A percentile compares a stretch with the other conserved stretches of the same genome.
Evolutionary conservation across 441 rosid genomes (phyloP).

Genomic region (Pelargonium myrrhifolium): DNA sequence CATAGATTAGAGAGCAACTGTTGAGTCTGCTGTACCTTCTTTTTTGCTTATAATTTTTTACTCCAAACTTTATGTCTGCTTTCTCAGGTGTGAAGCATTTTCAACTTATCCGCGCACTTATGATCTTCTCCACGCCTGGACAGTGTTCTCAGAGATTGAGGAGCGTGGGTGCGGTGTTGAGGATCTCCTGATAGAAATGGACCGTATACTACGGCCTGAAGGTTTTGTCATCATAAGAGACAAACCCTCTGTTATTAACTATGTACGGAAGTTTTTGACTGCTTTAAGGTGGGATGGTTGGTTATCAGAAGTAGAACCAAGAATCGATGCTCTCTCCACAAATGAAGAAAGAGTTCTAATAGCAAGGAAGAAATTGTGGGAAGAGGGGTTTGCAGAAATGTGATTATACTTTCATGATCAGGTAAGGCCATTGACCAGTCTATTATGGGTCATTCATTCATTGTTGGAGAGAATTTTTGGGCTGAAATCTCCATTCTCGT

Average conservation of each 20-base stretch:
- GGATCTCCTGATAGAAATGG: slow-evolving; percentile 87
- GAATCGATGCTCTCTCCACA: slow-evolving; percentile 53
- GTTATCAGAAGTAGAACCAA: slow-evolving; percentile 72
- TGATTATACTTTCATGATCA: neutral
- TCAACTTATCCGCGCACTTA: slow-evolving; percentile 90
- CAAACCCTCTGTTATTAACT: slow-evolving; percentile 46
- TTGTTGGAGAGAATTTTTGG: no score
- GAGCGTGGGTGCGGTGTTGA: slow-evolving; percentile 56
- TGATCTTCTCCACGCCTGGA: slow-evolving; percentile 95
- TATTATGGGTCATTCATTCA: no score
- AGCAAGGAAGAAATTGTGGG: slow-evolving; percentile 72
- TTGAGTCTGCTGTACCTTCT: neutral
- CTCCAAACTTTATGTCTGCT: slow-evolving; percentile 9
- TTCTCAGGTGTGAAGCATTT: slow-evolving; percentile 84
- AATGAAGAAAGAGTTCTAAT: slow-evolving; percentile 69
- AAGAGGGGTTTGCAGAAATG: slow-evolving; percentile 22
- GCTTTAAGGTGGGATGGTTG: slow-evolving; percentile 85
- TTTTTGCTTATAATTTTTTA: neutral
- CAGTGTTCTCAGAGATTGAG: slow-evolving; percentile 56
- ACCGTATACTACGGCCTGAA: slow-evolving; percentile 77
- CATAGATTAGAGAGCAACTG: no score
- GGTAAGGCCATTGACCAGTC: no score
- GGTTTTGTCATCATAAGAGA: slow-evolving; percentile 86
- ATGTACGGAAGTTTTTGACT: slow-evolving; percentile 46
- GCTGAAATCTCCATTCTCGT: no score